Percentiles rank a stretch among this genome's conserved stretches.
These are phyloP conservation scores for Pestalotiopsis sp. DNA, from an alignment of 2,329 filamentous ascomycete genomes.

Conservation along the genomic window DNA sequence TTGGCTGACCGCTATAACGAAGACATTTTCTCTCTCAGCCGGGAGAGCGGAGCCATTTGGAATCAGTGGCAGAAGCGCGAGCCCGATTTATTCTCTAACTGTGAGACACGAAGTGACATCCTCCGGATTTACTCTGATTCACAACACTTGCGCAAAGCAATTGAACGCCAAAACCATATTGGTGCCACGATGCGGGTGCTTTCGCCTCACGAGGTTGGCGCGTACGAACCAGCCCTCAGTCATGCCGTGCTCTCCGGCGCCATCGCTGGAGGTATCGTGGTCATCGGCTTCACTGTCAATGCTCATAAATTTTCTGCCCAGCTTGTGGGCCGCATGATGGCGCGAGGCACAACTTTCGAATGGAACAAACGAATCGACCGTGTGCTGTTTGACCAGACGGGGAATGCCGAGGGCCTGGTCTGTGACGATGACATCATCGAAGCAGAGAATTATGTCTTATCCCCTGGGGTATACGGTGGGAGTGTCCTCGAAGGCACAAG, in stretches of 20 bases:
- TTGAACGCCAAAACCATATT: background rate
- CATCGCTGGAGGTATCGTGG: constrained; percentile 16
- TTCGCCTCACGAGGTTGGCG: background rate
- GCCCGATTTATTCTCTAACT: background rate
- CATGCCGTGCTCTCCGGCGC: background rate
- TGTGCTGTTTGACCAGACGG: background rate
- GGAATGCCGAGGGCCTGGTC: background rate
- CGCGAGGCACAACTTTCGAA: constrained; percentile 1
- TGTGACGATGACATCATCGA: background rate
- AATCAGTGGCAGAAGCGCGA: background rate
- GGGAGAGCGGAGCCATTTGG: background rate
- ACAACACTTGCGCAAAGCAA: background rate
- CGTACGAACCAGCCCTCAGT: background rate
- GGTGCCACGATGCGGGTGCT: background rate
- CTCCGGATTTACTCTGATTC: background rate
- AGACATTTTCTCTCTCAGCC: background rate
- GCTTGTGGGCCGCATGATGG: constrained; percentile 13
- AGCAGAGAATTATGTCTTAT: background rate
- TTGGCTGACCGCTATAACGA: background rate
- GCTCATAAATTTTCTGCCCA: constrained; percentile 15
- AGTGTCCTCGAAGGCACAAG: background rate
- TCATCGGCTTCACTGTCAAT: constrained; percentile 17
- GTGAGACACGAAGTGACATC: background rate
- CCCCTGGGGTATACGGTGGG: background rate
- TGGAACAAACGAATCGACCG: background rate